phyloP scores from a whole-genome alignment of 352 stramenopile species.

The Phytophthora syringae region DNA sequence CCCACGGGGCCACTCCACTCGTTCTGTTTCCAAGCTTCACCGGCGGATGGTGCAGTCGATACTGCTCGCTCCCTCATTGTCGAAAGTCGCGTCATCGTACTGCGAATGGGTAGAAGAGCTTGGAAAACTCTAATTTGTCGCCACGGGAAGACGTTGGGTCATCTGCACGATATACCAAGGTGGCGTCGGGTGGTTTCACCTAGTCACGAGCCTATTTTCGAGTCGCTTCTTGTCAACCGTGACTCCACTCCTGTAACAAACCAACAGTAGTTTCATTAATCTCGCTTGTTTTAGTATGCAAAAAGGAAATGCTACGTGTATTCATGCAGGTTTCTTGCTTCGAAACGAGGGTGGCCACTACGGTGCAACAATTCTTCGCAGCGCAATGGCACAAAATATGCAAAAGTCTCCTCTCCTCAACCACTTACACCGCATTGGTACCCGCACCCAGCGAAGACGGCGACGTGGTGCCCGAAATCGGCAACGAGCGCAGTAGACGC shows the following conservation, averaged over 20 bases:
- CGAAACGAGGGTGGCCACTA: not conserved
- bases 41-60: not conserved
- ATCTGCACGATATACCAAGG: slow-evolving; percentile 9
- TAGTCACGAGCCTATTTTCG: not conserved
- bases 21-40: slow-evolving; percentile 1
- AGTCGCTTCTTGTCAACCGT: too few species aligned
- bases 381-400: not conserved
- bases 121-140: slow-evolving; percentile 4
- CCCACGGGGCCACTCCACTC: not conserved
- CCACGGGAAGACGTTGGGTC: slow-evolving; percentile 3
- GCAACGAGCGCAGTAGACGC: slow-evolving; percentile 17
- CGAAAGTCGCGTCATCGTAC: slow-evolving; percentile 13
- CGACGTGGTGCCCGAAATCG: slow-evolving; percentile 2
- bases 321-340: not conserved
- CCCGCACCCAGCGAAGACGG: slow-evolving; percentile 2
- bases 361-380: not conserved
- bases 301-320: not conserved
- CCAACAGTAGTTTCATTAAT: too few species aligned
- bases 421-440: slow-evolving; percentile 11
- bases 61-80: slow-evolving; percentile 10
- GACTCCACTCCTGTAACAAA: too few species aligned
- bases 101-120: not conserved
- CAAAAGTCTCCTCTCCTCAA: not conserved
- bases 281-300: too few species aligned
- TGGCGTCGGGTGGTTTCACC: not conserved